These are phyloP conservation scores for Blastocrithidia nonstop DNA, from an alignment of 208 protist genomes.

Conservation along the genomic window DNA sequence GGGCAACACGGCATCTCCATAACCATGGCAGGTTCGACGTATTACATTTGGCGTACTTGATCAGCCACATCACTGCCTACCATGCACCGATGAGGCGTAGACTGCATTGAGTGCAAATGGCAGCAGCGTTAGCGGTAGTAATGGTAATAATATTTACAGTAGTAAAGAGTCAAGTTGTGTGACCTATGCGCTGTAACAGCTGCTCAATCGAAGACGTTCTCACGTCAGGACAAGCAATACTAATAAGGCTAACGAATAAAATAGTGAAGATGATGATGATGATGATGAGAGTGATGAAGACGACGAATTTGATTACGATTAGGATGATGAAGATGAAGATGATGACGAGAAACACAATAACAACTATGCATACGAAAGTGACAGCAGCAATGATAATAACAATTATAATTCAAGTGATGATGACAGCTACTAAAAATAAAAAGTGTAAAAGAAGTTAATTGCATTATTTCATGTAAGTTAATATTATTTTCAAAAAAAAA, in stretches of 20 bases:
- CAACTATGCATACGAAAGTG: no score
- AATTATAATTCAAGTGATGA: no score
- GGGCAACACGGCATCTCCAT: constrained; percentile 9
- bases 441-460: no score
- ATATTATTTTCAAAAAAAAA: no score
- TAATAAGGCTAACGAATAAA: not conserved
- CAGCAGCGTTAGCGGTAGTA: no score
- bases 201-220: not conserved
- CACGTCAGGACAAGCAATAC: not conserved
- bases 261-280: not conserved
- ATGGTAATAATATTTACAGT: no score
- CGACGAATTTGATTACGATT: not conserved
- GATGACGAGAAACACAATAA: not conserved
- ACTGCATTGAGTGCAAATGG: no score
- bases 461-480: no score
- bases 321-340: not conserved
- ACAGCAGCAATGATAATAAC: no score
- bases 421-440: no score
- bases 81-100: not conserved
- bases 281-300: not conserved
- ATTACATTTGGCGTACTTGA: constrained; percentile 9
- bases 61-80: constrained; percentile 1
- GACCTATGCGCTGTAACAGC: not conserved
- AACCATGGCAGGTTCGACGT: constrained; percentile 14
- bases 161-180: no score